phyloP scores from a whole-genome alignment of 2,329 filamentous ascomycete genomes.

The Didymella arachidicola region DNA sequence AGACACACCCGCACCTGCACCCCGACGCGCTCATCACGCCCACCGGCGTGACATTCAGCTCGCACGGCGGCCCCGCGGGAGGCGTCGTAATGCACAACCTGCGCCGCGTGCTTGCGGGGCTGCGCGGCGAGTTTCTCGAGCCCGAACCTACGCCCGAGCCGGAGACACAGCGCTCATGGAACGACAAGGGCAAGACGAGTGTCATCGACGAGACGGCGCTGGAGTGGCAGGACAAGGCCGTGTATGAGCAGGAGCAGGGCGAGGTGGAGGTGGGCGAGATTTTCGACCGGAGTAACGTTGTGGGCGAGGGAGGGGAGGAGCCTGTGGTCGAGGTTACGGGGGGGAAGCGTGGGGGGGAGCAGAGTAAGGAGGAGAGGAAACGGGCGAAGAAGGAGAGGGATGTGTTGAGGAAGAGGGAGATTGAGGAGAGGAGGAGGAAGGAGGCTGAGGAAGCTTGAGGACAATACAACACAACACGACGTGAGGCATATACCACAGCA shows the following conservation, averaged over 20 bases:
- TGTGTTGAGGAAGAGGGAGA: slow-evolving; percentile 51
- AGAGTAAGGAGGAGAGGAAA: slow-evolving; percentile 63
- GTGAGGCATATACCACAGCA: slow-evolving; percentile 16
- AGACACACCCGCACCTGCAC: slow-evolving; percentile 56
- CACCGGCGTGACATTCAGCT: slow-evolving; percentile 53
- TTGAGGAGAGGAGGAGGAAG: slow-evolving; percentile 47
- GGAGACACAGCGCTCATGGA: neutral
- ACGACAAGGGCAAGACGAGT: slow-evolving; percentile 23
- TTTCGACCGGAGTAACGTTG: slow-evolving; percentile 46
- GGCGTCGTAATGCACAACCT: slow-evolving; percentile 63
- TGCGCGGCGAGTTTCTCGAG: slow-evolving; percentile 60
- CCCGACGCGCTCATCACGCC: slow-evolving; percentile 57
- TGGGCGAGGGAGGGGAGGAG: slow-evolving; percentile 40
- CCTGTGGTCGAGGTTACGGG: slow-evolving; percentile 36
- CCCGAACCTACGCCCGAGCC: slow-evolving; percentile 54
- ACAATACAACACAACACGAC: neutral
- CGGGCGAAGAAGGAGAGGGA: slow-evolving; percentile 63
- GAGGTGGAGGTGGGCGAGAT: slow-evolving; percentile 54
- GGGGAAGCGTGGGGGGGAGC: slow-evolving; percentile 43
- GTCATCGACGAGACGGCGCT: slow-evolving; percentile 20
- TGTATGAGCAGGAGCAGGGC: slow-evolving; percentile 52
- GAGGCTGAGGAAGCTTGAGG: slow-evolving; percentile 27
- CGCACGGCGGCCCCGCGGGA: slow-evolving; percentile 54
- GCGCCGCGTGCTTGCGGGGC: slow-evolving; percentile 60
- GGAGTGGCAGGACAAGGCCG: slow-evolving; percentile 55